Evolutionary conservation across 495 filamentous ascomycete genomes (phyloP), one percentile per base, ranked within the genome.

Genomic region (Immersiella caudata): DNA sequence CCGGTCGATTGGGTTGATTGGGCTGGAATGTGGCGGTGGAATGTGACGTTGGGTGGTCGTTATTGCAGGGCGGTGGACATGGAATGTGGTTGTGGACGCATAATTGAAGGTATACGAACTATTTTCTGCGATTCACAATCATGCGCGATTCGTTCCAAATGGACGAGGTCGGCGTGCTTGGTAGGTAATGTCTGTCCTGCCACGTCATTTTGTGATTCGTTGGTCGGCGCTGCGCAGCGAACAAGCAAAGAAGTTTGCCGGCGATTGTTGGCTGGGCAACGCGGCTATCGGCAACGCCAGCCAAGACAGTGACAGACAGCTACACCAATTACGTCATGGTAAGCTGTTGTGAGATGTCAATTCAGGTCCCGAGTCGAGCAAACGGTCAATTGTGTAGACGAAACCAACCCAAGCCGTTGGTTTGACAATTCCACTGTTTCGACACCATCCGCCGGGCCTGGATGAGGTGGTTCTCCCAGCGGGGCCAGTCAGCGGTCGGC

Each of bases 201-300:
- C 70, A 60, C 58, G 65, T 64, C 66, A 67, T 58, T 61, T 68
- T 67, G 33, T 62, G 66, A 65, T 62, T 64, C 50, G 67, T 25
- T 57, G 60, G 20, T 22, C 49, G 16, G 33, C 60, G 18, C 12
- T 46, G 61, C 59, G 60, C 49, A 35, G 52, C 6, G 52, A 40
- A 67, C 65, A 62, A 68, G 68, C 71, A 62, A 71, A 76, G 65
- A 74, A 16, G 52, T 26, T n/a, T 46, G 46, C 62, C 63, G 33
- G 55, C 33, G 65, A 71, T 59, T 67, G 80, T 81, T 80, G 78
- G 66, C 77, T 46, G 68, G 78, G 74, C 78, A 82, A 82, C 80
- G 65, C 29, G 70, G 8, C 56, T 73, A 63, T 67, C 68, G 18
- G 18, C 62, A 24, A 21, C 46, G 27, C 2, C 59, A 14, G 49